A percentile compares a stretch with the other conserved stretches of the same genome.
Conservation (phyloP, 441 rosid species). For the Raphanus hybrid region DNA sequence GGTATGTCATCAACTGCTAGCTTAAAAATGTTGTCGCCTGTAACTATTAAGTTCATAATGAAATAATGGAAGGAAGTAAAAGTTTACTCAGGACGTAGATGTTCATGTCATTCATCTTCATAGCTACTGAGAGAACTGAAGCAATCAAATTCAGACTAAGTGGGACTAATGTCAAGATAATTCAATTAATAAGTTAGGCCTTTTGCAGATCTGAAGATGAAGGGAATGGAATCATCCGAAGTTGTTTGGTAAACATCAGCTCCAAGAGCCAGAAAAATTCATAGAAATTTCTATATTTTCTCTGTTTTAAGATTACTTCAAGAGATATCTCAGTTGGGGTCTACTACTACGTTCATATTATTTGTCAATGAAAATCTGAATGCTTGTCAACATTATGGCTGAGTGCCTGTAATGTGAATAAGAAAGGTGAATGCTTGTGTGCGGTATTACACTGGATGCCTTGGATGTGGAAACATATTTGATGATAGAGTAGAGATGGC, state of each 20-base stretch:
- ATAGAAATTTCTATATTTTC: not conserved
- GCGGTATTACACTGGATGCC: constrained; percentile 5
- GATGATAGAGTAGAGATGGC: constrained; percentile 5
- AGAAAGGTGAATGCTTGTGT: constrained; percentile 32
- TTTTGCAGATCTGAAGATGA: constrained; percentile 14
- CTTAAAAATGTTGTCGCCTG: not conserved
- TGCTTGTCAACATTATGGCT: constrained; percentile 21
- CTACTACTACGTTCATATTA: constrained; percentile 10
- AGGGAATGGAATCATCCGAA: constrained; percentile 14
- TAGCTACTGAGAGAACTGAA: constrained; percentile 24
- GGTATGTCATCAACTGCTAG: constrained; percentile 22
- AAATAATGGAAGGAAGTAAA: constrained; percentile 5
- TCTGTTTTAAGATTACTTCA: constrained; percentile 3
- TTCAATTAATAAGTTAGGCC: not conserved
- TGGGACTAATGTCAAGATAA: constrained; percentile 6
- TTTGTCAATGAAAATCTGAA: constrained; percentile 13
- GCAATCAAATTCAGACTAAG: constrained; percentile 12
- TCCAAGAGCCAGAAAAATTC: not conserved
- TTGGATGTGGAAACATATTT: constrained; percentile 22
- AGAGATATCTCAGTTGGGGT: constrained; percentile 18
- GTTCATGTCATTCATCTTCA: constrained; percentile 16
- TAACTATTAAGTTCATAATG: not conserved
- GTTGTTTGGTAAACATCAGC: not conserved
- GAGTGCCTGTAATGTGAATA: constrained; percentile 20
- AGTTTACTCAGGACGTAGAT: constrained; percentile 18